Evolutionary conservation across 208 protist genomes (phyloP).

Genomic region (Trypanosoma theileri): DNA sequence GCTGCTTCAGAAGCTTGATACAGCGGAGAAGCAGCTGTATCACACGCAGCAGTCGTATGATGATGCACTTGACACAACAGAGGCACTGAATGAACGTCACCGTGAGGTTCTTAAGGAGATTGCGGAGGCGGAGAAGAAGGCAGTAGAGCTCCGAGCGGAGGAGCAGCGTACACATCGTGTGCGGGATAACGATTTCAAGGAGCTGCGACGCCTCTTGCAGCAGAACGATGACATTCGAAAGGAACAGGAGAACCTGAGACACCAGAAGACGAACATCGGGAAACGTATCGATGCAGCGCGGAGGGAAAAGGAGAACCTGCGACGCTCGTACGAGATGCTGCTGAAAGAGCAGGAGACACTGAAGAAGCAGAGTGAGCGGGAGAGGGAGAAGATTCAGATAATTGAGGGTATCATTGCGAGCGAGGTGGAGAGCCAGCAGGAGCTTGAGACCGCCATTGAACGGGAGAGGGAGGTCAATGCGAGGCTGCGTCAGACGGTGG

Average conservation of each 20-base stretch:
- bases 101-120: constrained; percentile 75
- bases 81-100: constrained; percentile 81
- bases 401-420: constrained; percentile 85
- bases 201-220: constrained; percentile 71
- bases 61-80: constrained; percentile 89
- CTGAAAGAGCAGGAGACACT: constrained; percentile 63
- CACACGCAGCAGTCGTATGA: constrained; percentile 90
- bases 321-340: constrained; percentile 63
- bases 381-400: constrained; percentile 57
- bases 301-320: constrained; percentile 61
- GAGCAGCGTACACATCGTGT: constrained; percentile 56
- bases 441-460: constrained; percentile 89
- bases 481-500: constrained; percentile 54
- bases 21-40: constrained; percentile 83
- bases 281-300: constrained; percentile 64
- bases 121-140: constrained; percentile 69
- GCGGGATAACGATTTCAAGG: constrained; percentile 79
- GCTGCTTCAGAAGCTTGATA: constrained; percentile 88
- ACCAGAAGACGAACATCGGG: constrained; percentile 68
- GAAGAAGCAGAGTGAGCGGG: constrained; percentile 65
- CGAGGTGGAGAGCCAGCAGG: constrained; percentile 70
- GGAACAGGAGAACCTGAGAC: constrained; percentile 70
- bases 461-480: constrained; percentile 65
- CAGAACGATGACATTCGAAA: constrained; percentile 83
- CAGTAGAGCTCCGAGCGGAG: constrained; percentile 58